Evolutionary conservation across 2,329 filamentous ascomycete species (phyloP).

Genomic region (Ceratocystis alfenasii): DNA sequence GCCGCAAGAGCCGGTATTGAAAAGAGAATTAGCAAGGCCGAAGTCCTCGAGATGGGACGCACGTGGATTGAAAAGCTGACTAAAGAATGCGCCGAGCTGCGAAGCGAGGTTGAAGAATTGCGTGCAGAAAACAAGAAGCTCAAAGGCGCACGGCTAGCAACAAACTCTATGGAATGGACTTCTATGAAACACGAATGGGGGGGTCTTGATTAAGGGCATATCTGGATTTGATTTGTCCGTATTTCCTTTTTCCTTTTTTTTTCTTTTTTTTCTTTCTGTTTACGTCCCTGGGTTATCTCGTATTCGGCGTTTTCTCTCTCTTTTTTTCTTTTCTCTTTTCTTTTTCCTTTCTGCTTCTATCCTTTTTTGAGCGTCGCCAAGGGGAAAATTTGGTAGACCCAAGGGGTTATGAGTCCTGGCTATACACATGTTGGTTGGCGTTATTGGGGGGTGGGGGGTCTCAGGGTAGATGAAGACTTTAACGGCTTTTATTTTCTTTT

Average conservation of each 20-base stretch:
- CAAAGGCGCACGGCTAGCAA: neutral
- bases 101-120: conserved; percentile 7
- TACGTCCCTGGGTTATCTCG: neutral
- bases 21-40: conserved; percentile 34
- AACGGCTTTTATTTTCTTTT: conserved; percentile 8
- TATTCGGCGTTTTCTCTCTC: neutral
- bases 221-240: neutral
- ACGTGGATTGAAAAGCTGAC: conserved; percentile 34
- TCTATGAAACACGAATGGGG: conserved; percentile 12
- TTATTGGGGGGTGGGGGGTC: neutral
- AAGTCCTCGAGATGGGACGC: conserved; percentile 36
- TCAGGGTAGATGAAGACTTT: neutral
- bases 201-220: neutral
- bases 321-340: neutral
- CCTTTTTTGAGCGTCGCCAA: neutral
- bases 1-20: conserved; percentile 23
- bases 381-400: neutral
- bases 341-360: neutral
- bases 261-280: neutral
- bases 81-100: conserved; percentile 29
- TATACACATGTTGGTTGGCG: neutral
- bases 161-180: neutral
- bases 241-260: neutral
- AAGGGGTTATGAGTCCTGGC: neutral
- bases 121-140: conserved; percentile 15